Evolutionary conservation across 1,139 yeast genomes (phyloP).

Genomic region (Zygoascus meyerae): DNA sequence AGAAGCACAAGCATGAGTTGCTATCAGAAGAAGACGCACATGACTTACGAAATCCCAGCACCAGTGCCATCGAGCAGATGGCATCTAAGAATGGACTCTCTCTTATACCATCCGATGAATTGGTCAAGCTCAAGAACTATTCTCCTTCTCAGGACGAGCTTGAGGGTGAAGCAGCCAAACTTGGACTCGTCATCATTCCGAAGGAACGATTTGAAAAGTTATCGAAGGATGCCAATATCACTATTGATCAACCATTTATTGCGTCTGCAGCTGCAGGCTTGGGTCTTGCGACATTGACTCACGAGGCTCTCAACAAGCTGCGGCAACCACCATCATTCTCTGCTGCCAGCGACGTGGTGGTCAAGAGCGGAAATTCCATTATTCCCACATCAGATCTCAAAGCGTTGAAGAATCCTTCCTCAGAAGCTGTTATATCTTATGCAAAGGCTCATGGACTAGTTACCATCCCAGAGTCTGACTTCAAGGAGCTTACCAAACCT

Average conservation of each 20-base stretch:
- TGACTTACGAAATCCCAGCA: conserved; percentile 21
- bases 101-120: conserved; percentile 25
- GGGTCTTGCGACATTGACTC: conserved; percentile 36
- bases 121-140: conserved; percentile 18
- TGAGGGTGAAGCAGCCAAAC: conserved; percentile 15
- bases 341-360: conserved; percentile 33
- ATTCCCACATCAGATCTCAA: conserved; percentile 20
- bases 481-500: conserved; percentile 21
- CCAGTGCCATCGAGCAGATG: conserved; percentile 19
- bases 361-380: conserved; percentile 19
- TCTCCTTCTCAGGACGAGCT: conserved; percentile 17
- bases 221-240: conserved; percentile 29
- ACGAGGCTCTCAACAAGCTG: conserved; percentile 26
- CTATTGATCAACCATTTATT: conserved; percentile 26
- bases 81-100: conserved; percentile 27
- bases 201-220: conserved; percentile 28
- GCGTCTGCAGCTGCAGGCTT: conserved; percentile 32
- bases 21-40: conserved; percentile 35
- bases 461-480: conserved; percentile 23
- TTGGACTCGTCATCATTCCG: conserved; percentile 20
- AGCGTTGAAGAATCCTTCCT: conserved; percentile 19
- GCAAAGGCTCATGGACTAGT: conserved; percentile 28
- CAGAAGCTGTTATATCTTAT: conserved; percentile 18
- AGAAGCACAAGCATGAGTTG: conserved; percentile 36
- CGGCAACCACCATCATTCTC: conserved; percentile 16